These are phyloP conservation scores for Cochliopodium minus DNA, from an alignment of 208 protist species.

Conservation along the genomic window DNA sequence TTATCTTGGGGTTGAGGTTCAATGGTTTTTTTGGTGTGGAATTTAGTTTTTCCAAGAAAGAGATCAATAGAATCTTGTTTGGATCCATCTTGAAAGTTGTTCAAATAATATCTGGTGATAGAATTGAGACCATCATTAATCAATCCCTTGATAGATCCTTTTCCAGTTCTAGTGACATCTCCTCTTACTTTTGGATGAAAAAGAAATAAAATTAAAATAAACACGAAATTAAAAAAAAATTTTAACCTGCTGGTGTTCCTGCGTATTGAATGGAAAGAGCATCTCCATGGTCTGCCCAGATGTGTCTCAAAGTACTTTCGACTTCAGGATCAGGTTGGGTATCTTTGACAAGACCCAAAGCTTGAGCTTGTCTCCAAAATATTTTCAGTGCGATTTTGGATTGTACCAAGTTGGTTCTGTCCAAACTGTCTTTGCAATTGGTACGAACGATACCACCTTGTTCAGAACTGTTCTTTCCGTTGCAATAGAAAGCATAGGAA, in stretches of 20 bases:
- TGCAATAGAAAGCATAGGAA: too few relatives aligned
- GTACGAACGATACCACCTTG: conserved; percentile 71
- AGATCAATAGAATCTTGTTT: conserved; percentile 55
- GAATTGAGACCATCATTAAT: conserved; percentile 61
- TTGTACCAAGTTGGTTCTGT: conserved; percentile 85
- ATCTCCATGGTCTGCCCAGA: conserved; percentile 17
- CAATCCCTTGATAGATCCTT: conserved; percentile 20
- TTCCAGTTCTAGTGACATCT: conserved; percentile 18
- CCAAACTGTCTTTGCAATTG: conserved; percentile 92
- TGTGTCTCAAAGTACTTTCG: background rate
- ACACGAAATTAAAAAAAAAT: too few relatives aligned
- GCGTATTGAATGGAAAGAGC: background rate
- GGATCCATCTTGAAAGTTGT: conserved; percentile 47
- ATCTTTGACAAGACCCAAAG: background rate
- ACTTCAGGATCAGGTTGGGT: background rate
- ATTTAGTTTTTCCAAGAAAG: conserved; percentile 55
- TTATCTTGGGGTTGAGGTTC: too few relatives aligned
- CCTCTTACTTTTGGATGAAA: too few relatives aligned
- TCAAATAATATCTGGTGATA: conserved; percentile 58
- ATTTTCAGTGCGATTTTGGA: background rate
- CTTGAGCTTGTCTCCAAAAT: background rate
- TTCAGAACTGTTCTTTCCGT: too few relatives aligned
- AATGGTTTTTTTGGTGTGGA: too few relatives aligned
- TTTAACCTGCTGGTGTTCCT: conserved; percentile 8
- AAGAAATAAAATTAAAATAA: too few relatives aligned